phyloP scores from a whole-genome alignment of 495 filamentous ascomycete species.

The Talaromyces liani region DNA sequence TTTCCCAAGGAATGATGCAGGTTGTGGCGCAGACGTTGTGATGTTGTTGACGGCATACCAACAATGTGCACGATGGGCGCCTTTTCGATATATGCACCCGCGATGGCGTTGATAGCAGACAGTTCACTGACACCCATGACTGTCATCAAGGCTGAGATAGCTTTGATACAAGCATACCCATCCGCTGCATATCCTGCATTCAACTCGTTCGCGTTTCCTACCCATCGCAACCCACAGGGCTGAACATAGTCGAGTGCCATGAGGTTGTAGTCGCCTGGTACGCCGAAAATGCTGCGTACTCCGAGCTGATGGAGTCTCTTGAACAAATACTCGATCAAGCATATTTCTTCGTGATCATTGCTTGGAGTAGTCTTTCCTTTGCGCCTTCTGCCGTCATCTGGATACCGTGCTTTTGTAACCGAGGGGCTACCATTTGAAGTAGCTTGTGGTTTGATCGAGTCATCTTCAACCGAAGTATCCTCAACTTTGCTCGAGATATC shows the following conservation, averaged over 20 bases:
- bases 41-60: conserved; percentile 45
- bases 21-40: conserved; percentile 48
- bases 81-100: conserved; percentile 66
- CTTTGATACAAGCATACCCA: conserved; percentile 70
- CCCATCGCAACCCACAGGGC: conserved; percentile 59
- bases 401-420: no score
- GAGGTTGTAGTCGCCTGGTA: conserved; percentile 74
- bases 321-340: conserved; percentile 56
- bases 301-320: conserved; percentile 61
- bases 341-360: neutral
- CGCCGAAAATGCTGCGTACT: conserved; percentile 57
- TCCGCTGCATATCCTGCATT: conserved; percentile 82
- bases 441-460: no score
- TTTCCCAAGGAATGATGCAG: conserved; percentile 92
- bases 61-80: conserved; percentile 76
- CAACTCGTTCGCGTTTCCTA: conserved; percentile 74
- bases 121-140: conserved; percentile 79
- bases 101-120: conserved; percentile 65
- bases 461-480: no score
- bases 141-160: conserved; percentile 64
- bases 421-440: no score
- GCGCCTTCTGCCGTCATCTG: no score
- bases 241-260: conserved; percentile 59
- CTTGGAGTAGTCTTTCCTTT: no score
- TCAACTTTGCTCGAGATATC: no score